phyloP scores from a whole-genome alignment of 192 early-diverging fungal species.

The Podila horticola region DNA sequence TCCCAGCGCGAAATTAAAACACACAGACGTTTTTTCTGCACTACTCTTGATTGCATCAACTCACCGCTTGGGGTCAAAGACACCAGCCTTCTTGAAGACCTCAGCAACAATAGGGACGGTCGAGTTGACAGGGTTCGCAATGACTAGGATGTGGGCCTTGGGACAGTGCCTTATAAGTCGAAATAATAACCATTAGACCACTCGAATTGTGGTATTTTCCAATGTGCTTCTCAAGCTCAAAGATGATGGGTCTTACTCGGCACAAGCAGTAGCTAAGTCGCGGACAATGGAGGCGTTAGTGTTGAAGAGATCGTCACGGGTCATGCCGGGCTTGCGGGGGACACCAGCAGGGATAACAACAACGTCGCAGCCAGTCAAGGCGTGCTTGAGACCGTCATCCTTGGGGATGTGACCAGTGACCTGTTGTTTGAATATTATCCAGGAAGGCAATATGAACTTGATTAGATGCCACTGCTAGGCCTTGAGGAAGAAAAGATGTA shows the following conservation, averaged over 20 bases:
- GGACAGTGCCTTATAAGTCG: slow-evolving; percentile 69
- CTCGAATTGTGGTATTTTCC: background rate
- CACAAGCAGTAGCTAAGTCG: slow-evolving; percentile 82
- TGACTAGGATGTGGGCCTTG: slow-evolving; percentile 88
- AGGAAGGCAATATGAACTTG: too few species aligned
- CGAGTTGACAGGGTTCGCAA: slow-evolving; percentile 99
- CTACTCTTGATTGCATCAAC: background rate
- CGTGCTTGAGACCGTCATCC: slow-evolving; percentile 59
- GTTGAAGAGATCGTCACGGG: slow-evolving; percentile 98
- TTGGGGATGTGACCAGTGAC: slow-evolving; percentile 59
- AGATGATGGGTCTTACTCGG: slow-evolving; percentile 60
- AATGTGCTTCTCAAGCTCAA: background rate
- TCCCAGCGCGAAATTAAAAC: background rate
- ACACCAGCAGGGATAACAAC: slow-evolving; percentile 97
- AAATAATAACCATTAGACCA: background rate
- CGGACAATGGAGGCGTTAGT: slow-evolving; percentile 96
- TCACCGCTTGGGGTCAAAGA: slow-evolving; percentile 84
- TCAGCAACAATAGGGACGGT: slow-evolving; percentile 97
- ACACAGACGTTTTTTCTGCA: background rate
- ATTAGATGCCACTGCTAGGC: too few species aligned
- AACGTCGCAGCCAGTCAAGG: slow-evolving; percentile 60
- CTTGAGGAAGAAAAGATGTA: too few species aligned
- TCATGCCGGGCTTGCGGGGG: slow-evolving; percentile 98
- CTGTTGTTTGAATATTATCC: slow-evolving; percentile 12
- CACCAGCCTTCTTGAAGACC: slow-evolving; percentile 89